A percentile compares a stretch with the other conserved stretches of the same genome.
Conservation (phyloP, 1,284 basidiomycete genomes). For the Trametes versicolor region DNA sequence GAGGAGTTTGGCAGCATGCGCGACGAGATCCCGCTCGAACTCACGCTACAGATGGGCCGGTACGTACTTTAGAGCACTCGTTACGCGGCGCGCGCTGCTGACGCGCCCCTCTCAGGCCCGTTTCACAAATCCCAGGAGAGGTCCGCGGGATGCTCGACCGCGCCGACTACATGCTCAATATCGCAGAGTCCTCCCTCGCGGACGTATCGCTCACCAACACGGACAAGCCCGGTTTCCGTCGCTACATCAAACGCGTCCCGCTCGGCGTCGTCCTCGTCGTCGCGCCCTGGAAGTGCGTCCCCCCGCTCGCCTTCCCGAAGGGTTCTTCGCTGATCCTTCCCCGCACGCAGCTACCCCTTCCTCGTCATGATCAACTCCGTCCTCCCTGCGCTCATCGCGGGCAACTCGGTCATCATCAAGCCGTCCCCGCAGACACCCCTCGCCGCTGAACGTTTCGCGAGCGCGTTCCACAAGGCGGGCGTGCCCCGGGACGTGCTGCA, state of each 20-base stretch:
- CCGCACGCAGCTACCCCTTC: constrained; percentile 79
- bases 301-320: constrained; percentile 2
- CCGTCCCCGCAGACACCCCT: constrained; percentile 96
- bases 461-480: constrained; percentile 76
- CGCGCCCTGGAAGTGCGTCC: constrained; percentile 88
- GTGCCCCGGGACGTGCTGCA: constrained; percentile 83
- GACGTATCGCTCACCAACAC: constrained; percentile 81
- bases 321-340: constrained; percentile 10
- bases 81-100: neutral
- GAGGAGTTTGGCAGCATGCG: constrained; percentile 79
- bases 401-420: constrained; percentile 92
- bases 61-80: constrained; percentile 44
- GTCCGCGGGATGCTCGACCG: constrained; percentile 85
- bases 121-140: constrained; percentile 82
- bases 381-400: constrained; percentile 87
- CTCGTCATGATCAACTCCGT: constrained; percentile 91
- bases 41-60: constrained; percentile 85
- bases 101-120: constrained; percentile 62
- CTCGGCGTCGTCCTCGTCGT: constrained; percentile 91
- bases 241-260: constrained; percentile 85
- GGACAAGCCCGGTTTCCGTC: constrained; percentile 83
- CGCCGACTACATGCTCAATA: constrained; percentile 86
- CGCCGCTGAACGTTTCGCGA: constrained; percentile 83
- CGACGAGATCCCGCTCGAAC: constrained; percentile 78
- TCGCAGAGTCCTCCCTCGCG: constrained; percentile 81